These are phyloP conservation scores for Shiraia bambusicola DNA, from an alignment of 2,329 filamentous ascomycete genomes.

Conservation along the genomic window DNA sequence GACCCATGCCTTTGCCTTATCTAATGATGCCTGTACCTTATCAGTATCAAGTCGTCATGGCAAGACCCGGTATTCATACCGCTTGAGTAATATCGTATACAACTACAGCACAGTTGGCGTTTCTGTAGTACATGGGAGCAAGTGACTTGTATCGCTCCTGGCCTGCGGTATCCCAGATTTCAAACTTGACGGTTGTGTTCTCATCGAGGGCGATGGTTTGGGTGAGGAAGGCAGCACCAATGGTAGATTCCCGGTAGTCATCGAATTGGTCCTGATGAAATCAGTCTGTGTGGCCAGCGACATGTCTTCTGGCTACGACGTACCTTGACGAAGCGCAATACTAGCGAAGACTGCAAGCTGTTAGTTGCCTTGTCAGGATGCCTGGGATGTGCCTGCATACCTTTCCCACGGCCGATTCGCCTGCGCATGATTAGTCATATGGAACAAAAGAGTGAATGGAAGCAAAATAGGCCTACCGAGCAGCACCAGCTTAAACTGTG, in stretches of 20 bases:
- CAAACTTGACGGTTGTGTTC: constrained; percentile 98
- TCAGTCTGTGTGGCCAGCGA: constrained; percentile 4
- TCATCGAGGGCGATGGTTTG: constrained; percentile 98
- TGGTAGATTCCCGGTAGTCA: constrained; percentile 95
- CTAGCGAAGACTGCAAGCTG: constrained; percentile 80
- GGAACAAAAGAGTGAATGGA: background rate
- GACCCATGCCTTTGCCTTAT: constrained; percentile 99
- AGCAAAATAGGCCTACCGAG: constrained; percentile 65
- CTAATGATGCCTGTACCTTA: constrained; percentile 74
- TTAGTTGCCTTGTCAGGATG: constrained; percentile 33
- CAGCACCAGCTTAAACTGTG: constrained; percentile 98
- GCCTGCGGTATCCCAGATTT: constrained; percentile 91
- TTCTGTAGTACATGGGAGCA: constrained; percentile 99
- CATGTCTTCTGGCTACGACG: constrained; percentile 23
- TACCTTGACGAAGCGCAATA: constrained; percentile 97
- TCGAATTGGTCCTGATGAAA: constrained; percentile 89
- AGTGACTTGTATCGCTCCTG: constrained; percentile 99
- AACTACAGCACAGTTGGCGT: constrained; percentile 98
- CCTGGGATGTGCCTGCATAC: constrained; percentile 52
- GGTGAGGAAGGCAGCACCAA: constrained; percentile 96
- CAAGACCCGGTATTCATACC: constrained; percentile 58
- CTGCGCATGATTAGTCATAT: constrained; percentile 53
- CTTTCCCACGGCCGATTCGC: constrained; percentile 99
- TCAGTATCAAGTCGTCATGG: constrained; percentile 23
- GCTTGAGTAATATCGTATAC: constrained; percentile 99